Base-by-base conservation (phyloP, 208 protist genomes). In the Crithidia bombi region DNA sequence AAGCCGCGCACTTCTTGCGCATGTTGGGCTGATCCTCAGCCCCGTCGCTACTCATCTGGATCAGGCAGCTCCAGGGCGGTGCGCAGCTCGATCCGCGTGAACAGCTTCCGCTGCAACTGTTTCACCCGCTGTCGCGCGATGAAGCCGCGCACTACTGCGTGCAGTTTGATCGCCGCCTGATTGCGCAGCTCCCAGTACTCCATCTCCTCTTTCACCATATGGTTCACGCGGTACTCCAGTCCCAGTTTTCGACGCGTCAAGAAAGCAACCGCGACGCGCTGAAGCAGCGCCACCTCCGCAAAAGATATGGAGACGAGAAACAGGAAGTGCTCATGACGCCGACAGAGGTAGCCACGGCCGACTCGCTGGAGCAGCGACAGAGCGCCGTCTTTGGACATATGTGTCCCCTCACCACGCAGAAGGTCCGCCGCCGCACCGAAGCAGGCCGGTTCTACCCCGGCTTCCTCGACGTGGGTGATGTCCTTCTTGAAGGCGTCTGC, bases 81-180 rank as follows among this genome's bases (percentile, higher is more conserved):
- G 15, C 73, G 71, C n/a, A 85, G 64, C 67, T 89, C 83, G 5
- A 85, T 32, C 21, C 77, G 66, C 10, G 78, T 79, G 56, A 69
- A 63, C 32, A 89, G 46, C 62, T 80, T 79, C 6, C 83, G 72
- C 74, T 89, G 76, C 32, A 78, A 32, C 14, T 73, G 66, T 50
- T 79, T 80, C 33, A 62, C 75, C 33, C 72, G 56, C 56, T 89
- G 83, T 3, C 83, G 70, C 6, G 73, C 76, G 7, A 81, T 72
- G 56, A 85, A 89, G 25, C 79, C 79, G 17, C 83, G 71, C 54
- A 79, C 66, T n/a, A 85, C 67, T 36, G 73, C 63, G 57, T 85
- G 83, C 62, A 89, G 71, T 10, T 72, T 54, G 19, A 89, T 69
- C 10, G 83, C 79, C 5, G 62, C 51, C 14, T 35, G 25, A 57